Evolutionary conservation across 2,329 filamentous ascomycete species (phyloP).

Genomic region (Juglanconis sp.): DNA sequence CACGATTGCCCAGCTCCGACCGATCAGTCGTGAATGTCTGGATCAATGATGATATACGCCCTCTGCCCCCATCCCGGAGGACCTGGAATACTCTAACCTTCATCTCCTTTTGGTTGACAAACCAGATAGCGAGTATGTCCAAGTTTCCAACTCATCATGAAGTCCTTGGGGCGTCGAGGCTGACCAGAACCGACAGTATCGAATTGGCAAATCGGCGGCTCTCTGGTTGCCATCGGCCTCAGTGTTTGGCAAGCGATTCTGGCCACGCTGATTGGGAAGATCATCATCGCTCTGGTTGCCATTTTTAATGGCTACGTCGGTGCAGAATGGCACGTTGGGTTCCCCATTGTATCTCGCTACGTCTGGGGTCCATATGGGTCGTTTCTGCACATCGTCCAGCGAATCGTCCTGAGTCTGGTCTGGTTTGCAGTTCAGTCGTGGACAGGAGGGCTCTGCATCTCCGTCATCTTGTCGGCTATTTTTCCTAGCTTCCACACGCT

Average conservation of each 20-base stretch:
- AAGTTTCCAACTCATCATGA: not conserved
- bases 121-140: slow-evolving; percentile 11
- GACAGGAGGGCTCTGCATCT: slow-evolving; percentile 24
- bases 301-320: slow-evolving; percentile 35
- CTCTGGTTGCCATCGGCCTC: slow-evolving; percentile 12
- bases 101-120: slow-evolving; percentile 11
- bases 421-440: slow-evolving; percentile 31
- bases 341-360: slow-evolving; percentile 36
- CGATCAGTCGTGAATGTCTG: slow-evolving; percentile 5
- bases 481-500: slow-evolving; percentile 25
- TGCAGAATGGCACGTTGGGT: slow-evolving; percentile 41
- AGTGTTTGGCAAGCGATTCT: slow-evolving; percentile 16
- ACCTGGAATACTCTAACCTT: slow-evolving; percentile 10
- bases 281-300: slow-evolving; percentile 30
- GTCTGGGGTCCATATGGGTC: slow-evolving; percentile 40
- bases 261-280: slow-evolving; percentile 33
- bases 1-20: slow-evolving; percentile 2
- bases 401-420: slow-evolving; percentile 37
- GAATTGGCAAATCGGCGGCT: slow-evolving; percentile 20
- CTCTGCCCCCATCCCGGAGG: not conserved
- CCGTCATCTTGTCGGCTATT: slow-evolving; percentile 24
- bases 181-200: not conserved
- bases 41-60: slow-evolving; percentile 12
- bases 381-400: slow-evolving; percentile 36
- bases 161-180: too few relatives aligned